Evolutionary conservation across 1,284 basidiomycete genomes (phyloP), one percentile per base, ranked within the genome.

Genomic region (Ganoderma meredithae): DNA sequence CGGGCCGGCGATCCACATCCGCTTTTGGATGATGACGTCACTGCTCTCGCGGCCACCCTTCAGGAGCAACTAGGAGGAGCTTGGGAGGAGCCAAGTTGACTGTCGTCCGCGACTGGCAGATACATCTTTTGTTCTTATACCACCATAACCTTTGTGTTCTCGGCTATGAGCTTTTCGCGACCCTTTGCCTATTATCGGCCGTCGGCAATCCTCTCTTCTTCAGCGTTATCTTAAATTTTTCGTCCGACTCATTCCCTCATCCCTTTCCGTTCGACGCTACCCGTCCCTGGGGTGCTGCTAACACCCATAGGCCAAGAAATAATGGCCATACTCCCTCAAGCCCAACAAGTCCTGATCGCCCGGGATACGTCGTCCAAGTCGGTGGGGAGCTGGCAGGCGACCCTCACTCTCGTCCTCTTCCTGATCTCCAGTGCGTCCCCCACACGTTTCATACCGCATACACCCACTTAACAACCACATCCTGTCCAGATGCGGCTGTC

Each of bases 401-500:
- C 94, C 67, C 85, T 90, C 36, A 90, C 90, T 0, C 80, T 95
- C 40, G 82, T 92, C 55, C 76, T 94, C 17, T 96, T 95, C 81
- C 83, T 95, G 71, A 63, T 90, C 56, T 91, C 93, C 62, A 95
- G 93, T 88, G 22, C 19, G 31, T 65, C 67, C 41, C 13, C 36
- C 25, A 15, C 39, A 17, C 19, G 22, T 56, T 62, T 55, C 19
- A 43, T 63, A 0, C n/a, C 19, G 25, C 41, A 15, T n/a, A 12
- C 56, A 27, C n/a, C 65, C 25, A 52, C 62, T 5, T 17, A 63
- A 40, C 25, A 39, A 58, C 8, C 3, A 12, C 9, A 12, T 2
- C 5, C 4, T 53, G 22, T 47, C 1, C 69, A 88, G 86, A 88
- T 71, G 74, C 86, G 49, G 85, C 92, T 61, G 92, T 95, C 1